Base-by-base conservation (phyloP, 2,329 filamentous ascomycete genomes). In the Talaromyces sp. region DNA sequence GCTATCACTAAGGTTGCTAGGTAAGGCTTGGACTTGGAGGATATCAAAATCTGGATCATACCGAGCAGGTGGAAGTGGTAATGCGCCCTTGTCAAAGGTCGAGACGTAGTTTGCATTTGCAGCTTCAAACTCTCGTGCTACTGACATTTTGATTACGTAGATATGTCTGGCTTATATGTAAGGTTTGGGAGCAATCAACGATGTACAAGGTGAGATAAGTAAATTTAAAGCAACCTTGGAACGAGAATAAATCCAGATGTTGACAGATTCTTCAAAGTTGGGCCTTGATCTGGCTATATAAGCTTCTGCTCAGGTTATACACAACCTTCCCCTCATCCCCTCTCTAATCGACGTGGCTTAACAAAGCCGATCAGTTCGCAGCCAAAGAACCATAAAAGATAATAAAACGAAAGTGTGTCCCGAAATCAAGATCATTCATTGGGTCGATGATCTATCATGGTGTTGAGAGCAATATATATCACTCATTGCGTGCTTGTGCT, bases 1-100 rank as follows among this genome's bases (percentile, higher is more conserved):
- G 52, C 3, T 13, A 56, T 39, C 31, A 39, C 1, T 7, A 31
- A 31, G 27, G 27, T 31, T 31, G 27, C 27, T 31, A 14, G 11
- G 1, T n/a, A 31, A 31, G 27, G 27, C 27, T 31, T 31, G 27
- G 27, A 31, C 27, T 31, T 31, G 27, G 27, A 31, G 27, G 27
- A 31, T 31, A 31, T 31, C 27, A 31, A 6, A 5, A 31, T 31
- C 27, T 31, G 27, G 27, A 31, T 6, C 73, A 39, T 82, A 89
- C 87, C 76, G 68, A 10, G 86, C 86, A 0, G 90, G 90, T 0
- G 90, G 89, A 1, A 92, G 83, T 0, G 86, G 83, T 4, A 93
- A 83, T 67, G 87, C 69, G 16, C 88, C 89, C 67, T 90, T 82
- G n/a, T 81, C 86, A 75, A 93, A 93, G 2, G 74, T 77, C 2